Evolutionary conservation across 2,329 filamentous ascomycete species (phyloP).

Genomic region (Helicocarpus griseus): DNA sequence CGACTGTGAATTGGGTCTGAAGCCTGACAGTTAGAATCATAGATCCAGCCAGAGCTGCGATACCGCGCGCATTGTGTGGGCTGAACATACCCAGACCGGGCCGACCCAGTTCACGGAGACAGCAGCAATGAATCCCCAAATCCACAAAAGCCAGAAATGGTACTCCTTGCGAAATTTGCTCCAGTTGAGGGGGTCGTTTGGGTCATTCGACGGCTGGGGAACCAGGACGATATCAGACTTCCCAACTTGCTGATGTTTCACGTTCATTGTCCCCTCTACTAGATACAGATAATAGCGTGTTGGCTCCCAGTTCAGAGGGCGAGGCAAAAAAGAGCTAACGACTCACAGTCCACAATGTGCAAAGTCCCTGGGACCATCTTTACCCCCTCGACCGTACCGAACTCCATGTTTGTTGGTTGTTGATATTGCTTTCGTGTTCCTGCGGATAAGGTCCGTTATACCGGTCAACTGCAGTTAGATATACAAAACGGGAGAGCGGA

Average conservation of each 20-base stretch:
- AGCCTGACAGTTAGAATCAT: not conserved
- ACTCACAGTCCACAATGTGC: slow-evolving; percentile 12
- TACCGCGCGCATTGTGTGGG: not conserved
- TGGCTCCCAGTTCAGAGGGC: not conserved
- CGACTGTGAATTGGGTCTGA: slow-evolving; percentile 10
- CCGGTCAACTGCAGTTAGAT: not conserved
- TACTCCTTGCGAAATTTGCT: slow-evolving; percentile 13
- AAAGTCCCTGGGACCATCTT: slow-evolving; percentile 13
- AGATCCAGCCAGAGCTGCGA: not conserved
- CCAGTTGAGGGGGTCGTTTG: slow-evolving; percentile 33
- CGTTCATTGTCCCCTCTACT: slow-evolving; percentile 13
- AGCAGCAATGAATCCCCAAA: slow-evolving; percentile 13
- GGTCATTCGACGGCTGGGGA: slow-evolving; percentile 29
- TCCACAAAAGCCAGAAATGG: slow-evolving; percentile 14
- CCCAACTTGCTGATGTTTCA: slow-evolving; percentile 10
- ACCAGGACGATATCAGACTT: slow-evolving; percentile 22
- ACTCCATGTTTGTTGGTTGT: slow-evolving; percentile 6
- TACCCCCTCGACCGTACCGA: slow-evolving; percentile 10
- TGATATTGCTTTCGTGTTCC: not conserved
- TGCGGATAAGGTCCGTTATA: not conserved
- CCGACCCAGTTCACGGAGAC: slow-evolving; percentile 12
- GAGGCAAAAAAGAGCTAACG: not conserved
- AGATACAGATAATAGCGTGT: not conserved
- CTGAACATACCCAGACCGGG: slow-evolving; percentile 10
- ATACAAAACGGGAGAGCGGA: too few species aligned